These are phyloP conservation scores for Solanum clarkiae DNA, from an alignment of 257 asterid genomes.

Conservation along the genomic window DNA sequence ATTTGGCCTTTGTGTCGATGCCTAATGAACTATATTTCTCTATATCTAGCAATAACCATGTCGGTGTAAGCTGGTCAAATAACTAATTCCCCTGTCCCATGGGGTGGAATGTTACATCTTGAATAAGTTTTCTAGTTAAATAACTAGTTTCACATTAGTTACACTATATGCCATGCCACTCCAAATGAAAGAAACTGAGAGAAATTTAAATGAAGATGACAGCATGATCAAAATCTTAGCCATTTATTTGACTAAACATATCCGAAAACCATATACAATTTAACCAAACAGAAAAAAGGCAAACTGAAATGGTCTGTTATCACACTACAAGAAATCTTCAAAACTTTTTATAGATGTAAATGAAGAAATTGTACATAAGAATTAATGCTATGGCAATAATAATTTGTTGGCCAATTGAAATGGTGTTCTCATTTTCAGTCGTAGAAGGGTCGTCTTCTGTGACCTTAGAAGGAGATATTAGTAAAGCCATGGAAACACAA, in stretches of 20 bases:
- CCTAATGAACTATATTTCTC: not conserved
- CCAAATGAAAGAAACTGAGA: not conserved
- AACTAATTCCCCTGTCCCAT: not conserved
- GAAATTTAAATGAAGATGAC: not conserved
- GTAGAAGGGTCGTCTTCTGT: not conserved
- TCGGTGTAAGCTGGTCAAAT: not conserved
- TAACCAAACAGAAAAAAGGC: not conserved
- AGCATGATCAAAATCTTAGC: not conserved
- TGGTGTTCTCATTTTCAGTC: slow-evolving; percentile 3
- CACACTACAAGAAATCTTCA: not conserved
- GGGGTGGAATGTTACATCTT: not conserved
- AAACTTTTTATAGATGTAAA: slow-evolving; percentile 16
- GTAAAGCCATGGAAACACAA: slow-evolving; percentile 51
- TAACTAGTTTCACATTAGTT: not conserved
- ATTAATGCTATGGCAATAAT: slow-evolving; percentile 21
- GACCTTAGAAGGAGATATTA: slow-evolving; percentile 29
- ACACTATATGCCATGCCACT: no score
- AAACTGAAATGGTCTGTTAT: not conserved
- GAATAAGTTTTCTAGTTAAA: not conserved
- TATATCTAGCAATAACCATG: not conserved
- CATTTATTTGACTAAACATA: not conserved
- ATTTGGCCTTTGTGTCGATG: not conserved
- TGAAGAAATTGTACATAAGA: slow-evolving; percentile 27
- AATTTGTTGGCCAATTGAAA: slow-evolving; percentile 53
- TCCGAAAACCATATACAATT: not conserved